phyloP scores from a whole-genome alignment of 2,329 filamentous ascomycete species.

The Chaetothyriales sp. region DNA sequence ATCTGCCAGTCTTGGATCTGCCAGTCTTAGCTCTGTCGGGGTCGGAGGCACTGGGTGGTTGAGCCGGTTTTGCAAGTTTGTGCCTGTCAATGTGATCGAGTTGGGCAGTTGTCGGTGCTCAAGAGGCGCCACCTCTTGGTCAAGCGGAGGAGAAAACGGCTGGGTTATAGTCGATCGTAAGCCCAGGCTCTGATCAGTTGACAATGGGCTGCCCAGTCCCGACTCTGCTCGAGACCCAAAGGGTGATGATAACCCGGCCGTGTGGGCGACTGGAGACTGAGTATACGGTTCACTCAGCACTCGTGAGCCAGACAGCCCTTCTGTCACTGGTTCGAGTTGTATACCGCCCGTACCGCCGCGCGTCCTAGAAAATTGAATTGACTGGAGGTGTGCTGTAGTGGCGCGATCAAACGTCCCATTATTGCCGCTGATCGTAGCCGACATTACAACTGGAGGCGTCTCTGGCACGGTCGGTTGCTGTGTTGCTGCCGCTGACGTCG shows the following conservation, averaged over 20 bases:
- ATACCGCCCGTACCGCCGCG: not conserved
- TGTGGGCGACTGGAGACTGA: not conserved
- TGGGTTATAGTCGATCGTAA: not conserved
- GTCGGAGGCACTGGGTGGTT: conserved; percentile 21
- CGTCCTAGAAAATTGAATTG: not conserved
- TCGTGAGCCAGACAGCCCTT: not conserved
- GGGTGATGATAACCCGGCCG: not conserved
- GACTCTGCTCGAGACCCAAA: not conserved
- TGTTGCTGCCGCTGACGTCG: too few relatives aligned
- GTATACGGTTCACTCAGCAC: not conserved
- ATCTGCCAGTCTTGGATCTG: conserved; percentile 3
- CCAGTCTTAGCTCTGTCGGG: conserved; percentile 4
- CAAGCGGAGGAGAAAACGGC: not conserved
- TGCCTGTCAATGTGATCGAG: conserved; percentile 17
- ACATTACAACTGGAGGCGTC: not conserved
- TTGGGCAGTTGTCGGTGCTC: not conserved
- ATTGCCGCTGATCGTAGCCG: not conserved
- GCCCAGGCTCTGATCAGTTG: conserved; percentile 2
- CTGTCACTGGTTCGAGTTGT: not conserved
- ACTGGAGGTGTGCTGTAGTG: not conserved
- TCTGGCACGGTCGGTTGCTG: not conserved
- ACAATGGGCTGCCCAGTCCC: not conserved
- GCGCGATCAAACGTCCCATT: not conserved
- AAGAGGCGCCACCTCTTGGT: not conserved
- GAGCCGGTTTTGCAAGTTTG: conserved; percentile 19